Evolutionary conservation across 352 stramenopile species (phyloP).

Genomic region (Pythium aphanidermatum): DNA sequence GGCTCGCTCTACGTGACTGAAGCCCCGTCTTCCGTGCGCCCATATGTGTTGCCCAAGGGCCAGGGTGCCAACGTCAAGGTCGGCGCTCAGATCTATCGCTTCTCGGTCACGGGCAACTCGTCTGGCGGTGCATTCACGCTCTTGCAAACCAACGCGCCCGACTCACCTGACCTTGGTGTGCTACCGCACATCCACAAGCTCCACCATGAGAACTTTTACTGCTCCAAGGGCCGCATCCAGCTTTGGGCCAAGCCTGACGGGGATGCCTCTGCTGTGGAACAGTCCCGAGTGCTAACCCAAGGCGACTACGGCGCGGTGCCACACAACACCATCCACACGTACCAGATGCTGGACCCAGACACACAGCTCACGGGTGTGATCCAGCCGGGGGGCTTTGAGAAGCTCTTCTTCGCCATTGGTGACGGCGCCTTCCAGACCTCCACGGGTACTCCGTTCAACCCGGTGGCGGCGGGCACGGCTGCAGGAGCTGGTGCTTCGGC

Average conservation of each 20-base stretch:
- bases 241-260: constrained; percentile 36
- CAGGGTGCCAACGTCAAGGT: constrained; percentile 27
- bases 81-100: constrained; percentile 40
- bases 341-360: constrained; percentile 47
- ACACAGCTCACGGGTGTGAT: constrained; percentile 54
- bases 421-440: constrained; percentile 35
- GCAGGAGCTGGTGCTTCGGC: constrained; percentile 25
- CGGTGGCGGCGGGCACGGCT: constrained; percentile 24
- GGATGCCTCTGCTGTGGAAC: constrained; percentile 22
- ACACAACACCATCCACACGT: constrained; percentile 54
- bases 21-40: constrained; percentile 28
- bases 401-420: constrained; percentile 43
- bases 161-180: constrained; percentile 38
- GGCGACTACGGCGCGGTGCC: constrained; percentile 49
- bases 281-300: constrained; percentile 41
- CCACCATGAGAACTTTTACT: constrained; percentile 61
- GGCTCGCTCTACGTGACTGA: constrained; percentile 35
- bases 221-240: constrained; percentile 41
- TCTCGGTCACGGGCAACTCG: constrained; percentile 45
- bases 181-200: constrained; percentile 50
- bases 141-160: constrained; percentile 26
- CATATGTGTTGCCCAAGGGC: constrained; percentile 49
- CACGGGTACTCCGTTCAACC: constrained; percentile 37
- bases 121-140: constrained; percentile 19
- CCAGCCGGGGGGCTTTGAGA: constrained; percentile 43